Conservation (phyloP, 257 asterid genomes). For the Linderniella brevidens region DNA sequence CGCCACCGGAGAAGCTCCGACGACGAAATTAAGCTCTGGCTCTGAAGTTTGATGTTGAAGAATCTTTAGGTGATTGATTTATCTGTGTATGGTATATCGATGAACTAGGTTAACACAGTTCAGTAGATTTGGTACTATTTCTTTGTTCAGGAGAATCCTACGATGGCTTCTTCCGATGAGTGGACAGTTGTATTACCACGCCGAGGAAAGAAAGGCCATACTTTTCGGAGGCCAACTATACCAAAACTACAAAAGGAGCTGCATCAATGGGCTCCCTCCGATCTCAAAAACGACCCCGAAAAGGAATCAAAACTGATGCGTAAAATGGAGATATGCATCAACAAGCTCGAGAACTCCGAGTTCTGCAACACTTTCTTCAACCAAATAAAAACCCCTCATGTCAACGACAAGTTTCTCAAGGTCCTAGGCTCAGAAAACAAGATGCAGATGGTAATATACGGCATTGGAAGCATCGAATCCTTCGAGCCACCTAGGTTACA, state of each 20-base stretch:
- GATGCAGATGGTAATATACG: conserved; percentile 69
- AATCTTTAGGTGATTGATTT: too few relatives aligned
- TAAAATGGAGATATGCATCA: conserved; percentile 34
- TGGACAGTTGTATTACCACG: conserved; percentile 73
- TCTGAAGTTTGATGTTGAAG: too few relatives aligned
- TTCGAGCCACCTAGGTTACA: conserved; percentile 59
- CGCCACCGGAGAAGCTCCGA: too few relatives aligned
- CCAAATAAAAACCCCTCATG: conserved; percentile 32
- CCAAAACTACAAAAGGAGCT: conserved; percentile 20
- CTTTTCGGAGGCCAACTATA: conserved; percentile 10
- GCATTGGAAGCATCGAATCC: conserved; percentile 85
- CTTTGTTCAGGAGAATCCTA: too few relatives aligned
- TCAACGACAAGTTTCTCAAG: conserved; percentile 20
- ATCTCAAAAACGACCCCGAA: conserved; percentile 27
- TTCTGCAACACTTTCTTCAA: conserved; percentile 26
- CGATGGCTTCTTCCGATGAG: conserved; percentile 16
- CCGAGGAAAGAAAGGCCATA: conserved; percentile 33
- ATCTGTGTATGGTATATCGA: too few relatives aligned
- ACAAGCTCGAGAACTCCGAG: conserved; percentile 31
- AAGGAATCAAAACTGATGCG: conserved; percentile 46
- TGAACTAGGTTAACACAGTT: too few relatives aligned
- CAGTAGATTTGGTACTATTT: too few relatives aligned
- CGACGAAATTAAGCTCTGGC: too few relatives aligned
- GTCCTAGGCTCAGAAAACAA: conserved; percentile 37
- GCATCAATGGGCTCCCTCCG: conserved; percentile 45